These are phyloP conservation scores for Clavariopsis aquatica DNA, from an alignment of 495 filamentous ascomycete genomes.

Conservation along the genomic window DNA sequence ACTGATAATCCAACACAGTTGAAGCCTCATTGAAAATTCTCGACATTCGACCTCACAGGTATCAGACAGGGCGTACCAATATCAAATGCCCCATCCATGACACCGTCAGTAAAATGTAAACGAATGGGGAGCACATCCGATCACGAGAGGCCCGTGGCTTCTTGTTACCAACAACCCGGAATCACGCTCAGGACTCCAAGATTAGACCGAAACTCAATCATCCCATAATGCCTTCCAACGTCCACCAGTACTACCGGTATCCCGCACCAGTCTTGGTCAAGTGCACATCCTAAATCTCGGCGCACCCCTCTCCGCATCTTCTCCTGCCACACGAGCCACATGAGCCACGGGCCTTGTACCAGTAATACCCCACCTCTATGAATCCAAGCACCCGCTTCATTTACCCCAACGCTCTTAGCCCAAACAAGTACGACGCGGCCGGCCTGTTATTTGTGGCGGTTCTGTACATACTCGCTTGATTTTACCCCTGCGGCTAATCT, in stretches of 20 bases:
- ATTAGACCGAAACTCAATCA: neutral
- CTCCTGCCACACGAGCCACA: no score
- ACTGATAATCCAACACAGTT: neutral
- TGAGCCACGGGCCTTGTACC: neutral
- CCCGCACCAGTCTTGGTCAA: neutral
- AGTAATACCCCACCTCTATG: neutral
- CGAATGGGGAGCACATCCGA: neutral
- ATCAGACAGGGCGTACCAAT: no score
- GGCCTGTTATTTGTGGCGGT: neutral
- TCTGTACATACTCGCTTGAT: conserved; percentile 27
- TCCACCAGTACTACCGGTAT: neutral
- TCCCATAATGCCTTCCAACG: neutral
- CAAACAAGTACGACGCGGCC: neutral
- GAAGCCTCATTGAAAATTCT: neutral
- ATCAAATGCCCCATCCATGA: neutral
- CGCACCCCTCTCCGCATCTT: neutral
- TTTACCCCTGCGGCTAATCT: conserved; percentile 26
- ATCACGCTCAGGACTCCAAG: neutral
- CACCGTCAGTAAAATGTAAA: no score
- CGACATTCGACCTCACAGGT: no score
- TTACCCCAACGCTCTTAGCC: conserved; percentile 5
- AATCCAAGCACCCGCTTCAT: conserved; percentile 5
- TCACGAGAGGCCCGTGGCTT: neutral
- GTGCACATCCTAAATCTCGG: neutral
- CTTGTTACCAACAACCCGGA: neutral